A percentile compares a stretch with the other conserved stretches of the same genome.
phyloP scores from a whole-genome alignment of 1,284 basidiomycete species.

The Cystobasidium pallidum region DNA sequence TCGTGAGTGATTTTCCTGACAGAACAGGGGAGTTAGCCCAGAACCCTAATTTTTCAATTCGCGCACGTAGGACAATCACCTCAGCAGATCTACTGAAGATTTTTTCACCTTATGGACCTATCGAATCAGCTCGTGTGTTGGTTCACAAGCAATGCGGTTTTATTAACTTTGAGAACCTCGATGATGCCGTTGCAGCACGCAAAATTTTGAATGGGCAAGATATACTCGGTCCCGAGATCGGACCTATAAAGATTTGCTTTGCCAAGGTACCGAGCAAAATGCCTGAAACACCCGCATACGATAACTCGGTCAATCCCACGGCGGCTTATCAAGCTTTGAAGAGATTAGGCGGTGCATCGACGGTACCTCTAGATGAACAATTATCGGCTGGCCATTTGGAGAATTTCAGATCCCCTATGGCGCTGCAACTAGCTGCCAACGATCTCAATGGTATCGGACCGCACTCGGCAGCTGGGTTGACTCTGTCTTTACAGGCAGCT shows the following conservation, averaged over 20 bases:
- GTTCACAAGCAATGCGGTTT: constrained; percentile 93
- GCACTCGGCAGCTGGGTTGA: constrained; percentile 56
- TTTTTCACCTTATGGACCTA: constrained; percentile 94
- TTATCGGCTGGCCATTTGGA: constrained; percentile 79
- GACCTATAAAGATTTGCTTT: constrained; percentile 93
- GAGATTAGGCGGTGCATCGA: constrained; percentile 80
- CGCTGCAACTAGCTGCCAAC: constrained; percentile 67
- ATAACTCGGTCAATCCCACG: constrained; percentile 50
- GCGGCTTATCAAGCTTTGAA: constrained; percentile 69
- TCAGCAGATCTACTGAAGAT: constrained; percentile 83
- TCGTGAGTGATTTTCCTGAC: constrained; percentile 56
- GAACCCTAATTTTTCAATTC: neutral
- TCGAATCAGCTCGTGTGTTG: constrained; percentile 92
- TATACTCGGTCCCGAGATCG: constrained; percentile 91
- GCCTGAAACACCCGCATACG: constrained; percentile 52
- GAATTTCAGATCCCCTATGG: constrained; percentile 78
- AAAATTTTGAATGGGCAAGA: constrained; percentile 94
- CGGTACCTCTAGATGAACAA: constrained; percentile 86
- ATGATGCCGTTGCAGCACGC: constrained; percentile 91
- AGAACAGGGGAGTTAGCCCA: too few relatives aligned
- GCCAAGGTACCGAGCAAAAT: constrained; percentile 61
- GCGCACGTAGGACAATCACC: constrained; percentile 65
- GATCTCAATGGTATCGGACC: constrained; percentile 54
- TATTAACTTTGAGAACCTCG: constrained; percentile 96
- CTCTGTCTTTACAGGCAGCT: constrained; percentile 53